Base-by-base conservation (phyloP, 768 basidiomycete species). In the Naganishia onofrii region DNA sequence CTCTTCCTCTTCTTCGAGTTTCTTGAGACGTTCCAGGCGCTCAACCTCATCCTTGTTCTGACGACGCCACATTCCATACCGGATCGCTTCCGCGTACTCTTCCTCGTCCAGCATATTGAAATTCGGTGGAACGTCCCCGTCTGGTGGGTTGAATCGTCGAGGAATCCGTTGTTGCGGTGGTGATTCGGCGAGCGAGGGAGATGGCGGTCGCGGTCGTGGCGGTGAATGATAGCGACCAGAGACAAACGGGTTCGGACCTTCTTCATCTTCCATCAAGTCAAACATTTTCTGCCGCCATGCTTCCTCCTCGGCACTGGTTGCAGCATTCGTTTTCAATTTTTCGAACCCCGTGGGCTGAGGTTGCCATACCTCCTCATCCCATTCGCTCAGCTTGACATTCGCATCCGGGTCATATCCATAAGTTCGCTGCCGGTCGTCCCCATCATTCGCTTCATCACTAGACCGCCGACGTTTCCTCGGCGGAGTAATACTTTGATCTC, bases 51-150 rank as follows among this genome's bases (percentile, higher is more conserved):
- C 73, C 44, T 69, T 71, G 64, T 80, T 75, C 63, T 75, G 75
- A 3, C 71, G 68, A 86, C 87, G 86, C 84, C 90, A 93, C 90
- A 96, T 94, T 56, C 91, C 91, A 29, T 85, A 81, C 72, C 93
- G 83, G 63, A 95, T 82, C 90, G 90, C 94, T 74, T 92, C 90
- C 1, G 89, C 86, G 74, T 95, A 95, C 70, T 91, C 88, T 73
- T 93, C 89, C 9, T 93, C 92, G 70, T 89, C 88, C 89, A 94
- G 89, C 57, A 84, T 83, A 70, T 86, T 80, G 6, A 80, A 74
- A 21, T 75, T 73, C 17, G 73, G 74, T 10, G 42, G 42, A 4
- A 76, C 75, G 2, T 63, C 53, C 15, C 65, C 57, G 29, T 42
- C 57, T 21, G 23, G 56, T 4, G 57, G 26, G 26, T 54, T 32